A percentile compares a stretch with the other conserved stretches of the same genome.
Evolutionary conservation across 805 yeast species (phyloP).

Genomic region (Starmerella etchellsii): DNA sequence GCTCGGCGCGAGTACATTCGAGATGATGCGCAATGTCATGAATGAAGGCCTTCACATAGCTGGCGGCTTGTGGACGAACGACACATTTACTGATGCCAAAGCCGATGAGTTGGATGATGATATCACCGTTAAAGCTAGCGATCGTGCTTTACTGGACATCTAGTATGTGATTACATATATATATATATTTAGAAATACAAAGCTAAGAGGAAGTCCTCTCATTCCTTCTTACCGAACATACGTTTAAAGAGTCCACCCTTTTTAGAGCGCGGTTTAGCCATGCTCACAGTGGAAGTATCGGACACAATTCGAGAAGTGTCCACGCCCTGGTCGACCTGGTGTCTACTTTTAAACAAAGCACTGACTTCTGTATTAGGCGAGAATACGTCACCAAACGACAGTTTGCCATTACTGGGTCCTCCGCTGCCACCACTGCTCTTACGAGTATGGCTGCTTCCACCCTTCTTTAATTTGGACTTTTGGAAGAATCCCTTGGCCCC

Average conservation of each 20-base stretch:
- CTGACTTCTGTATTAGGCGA: constrained; percentile 24
- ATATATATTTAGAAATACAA: neutral
- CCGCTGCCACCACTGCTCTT: constrained; percentile 3
- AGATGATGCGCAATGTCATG: constrained; percentile 80
- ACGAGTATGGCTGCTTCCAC: too few relatives aligned
- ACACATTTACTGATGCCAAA: constrained; percentile 37
- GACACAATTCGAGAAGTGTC: neutral
- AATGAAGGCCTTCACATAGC: constrained; percentile 93
- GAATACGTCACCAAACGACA: constrained; percentile 21
- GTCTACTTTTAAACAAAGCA: constrained; percentile 16
- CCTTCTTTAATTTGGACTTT: neutral
- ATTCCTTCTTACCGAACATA: constrained; percentile 12
- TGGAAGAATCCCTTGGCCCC: neutral
- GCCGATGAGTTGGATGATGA: constrained; percentile 24
- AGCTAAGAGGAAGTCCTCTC: neutral
- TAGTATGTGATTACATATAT: constrained; percentile 1
- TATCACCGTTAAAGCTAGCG: constrained; percentile 23
- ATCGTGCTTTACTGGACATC: constrained; percentile 26
- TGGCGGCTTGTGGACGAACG: constrained; percentile 71
- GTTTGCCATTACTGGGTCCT: constrained; percentile 3
- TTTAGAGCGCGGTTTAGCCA: constrained; percentile 7
- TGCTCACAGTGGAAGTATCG: constrained; percentile 5
- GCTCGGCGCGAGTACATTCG: constrained; percentile 41
- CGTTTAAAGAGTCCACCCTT: constrained; percentile 19
- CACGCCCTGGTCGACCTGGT: too few relatives aligned